A percentile compares a stretch with the other conserved stretches of the same genome.
phyloP scores from a whole-genome alignment of 2,329 filamentous ascomycete genomes.

The Trichoderma lentiforme region DNA sequence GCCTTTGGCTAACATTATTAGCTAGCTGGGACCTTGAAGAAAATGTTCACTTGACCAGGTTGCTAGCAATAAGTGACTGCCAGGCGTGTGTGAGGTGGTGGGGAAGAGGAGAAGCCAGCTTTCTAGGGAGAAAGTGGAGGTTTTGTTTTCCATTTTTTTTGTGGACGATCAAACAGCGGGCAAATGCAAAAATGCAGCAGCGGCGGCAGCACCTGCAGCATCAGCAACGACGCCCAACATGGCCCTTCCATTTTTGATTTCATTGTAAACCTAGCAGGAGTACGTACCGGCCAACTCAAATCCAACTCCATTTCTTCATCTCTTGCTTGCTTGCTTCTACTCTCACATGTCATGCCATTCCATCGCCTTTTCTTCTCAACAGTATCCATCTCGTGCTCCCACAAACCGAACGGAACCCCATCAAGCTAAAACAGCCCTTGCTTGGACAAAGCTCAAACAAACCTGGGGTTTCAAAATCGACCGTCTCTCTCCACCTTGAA shows the following conservation, averaged over 20 bases:
- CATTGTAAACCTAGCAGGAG: too few species aligned
- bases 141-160: not conserved
- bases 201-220: not conserved
- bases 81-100: not conserved
- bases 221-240: not conserved
- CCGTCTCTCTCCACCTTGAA: conserved; percentile 1
- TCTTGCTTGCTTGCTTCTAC: not conserved
- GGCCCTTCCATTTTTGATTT: not conserved
- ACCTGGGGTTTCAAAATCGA: conserved; percentile 15
- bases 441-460: conserved; percentile 11
- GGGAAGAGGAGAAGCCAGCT: not conserved
- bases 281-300: not conserved
- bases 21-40: not conserved
- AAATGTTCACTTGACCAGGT: not conserved
- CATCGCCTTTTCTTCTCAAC: not conserved
- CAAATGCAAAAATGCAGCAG: not conserved
- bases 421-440: conserved; percentile 15
- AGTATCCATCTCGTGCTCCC: too few species aligned
- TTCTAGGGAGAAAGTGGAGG: not conserved
- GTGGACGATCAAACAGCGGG: conserved; percentile 13
- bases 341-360: not conserved
- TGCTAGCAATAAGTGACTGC: not conserved
- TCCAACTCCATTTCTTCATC: not conserved
- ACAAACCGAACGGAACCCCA: not conserved
- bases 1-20: not conserved